Percentiles rank a stretch among this genome's conserved stretches.
These are phyloP conservation scores for Pilaira anomala DNA, from an alignment of 192 early-diverging fungal species.

Conservation along the genomic window DNA sequence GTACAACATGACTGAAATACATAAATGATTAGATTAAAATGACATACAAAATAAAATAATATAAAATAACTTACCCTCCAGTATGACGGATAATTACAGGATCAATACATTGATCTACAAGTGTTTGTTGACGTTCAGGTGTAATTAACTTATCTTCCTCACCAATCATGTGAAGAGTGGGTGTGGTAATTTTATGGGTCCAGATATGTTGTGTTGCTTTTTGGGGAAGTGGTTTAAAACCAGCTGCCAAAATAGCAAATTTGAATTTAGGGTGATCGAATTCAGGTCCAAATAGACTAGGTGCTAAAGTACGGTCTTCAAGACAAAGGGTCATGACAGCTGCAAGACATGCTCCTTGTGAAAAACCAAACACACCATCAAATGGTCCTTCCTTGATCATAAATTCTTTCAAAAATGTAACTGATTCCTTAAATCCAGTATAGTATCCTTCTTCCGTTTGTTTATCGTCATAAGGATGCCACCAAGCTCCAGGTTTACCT, in stretches of 20 bases:
- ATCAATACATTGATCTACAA: constrained; percentile 19
- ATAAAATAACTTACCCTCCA: constrained; percentile 34
- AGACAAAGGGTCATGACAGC: constrained; percentile 42
- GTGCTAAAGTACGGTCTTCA: constrained; percentile 26
- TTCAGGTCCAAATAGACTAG: constrained; percentile 23
- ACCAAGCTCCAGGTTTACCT: constrained; percentile 41
- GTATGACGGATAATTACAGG: constrained; percentile 27
- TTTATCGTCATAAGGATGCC: constrained; percentile 35
- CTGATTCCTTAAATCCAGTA: constrained; percentile 44
- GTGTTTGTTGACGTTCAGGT: constrained; percentile 20
- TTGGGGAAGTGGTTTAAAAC: constrained; percentile 32
- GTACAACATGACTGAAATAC: constrained; percentile 30
- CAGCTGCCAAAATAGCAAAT: constrained; percentile 48
- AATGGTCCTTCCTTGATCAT: constrained; percentile 52
- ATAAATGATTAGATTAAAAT: not conserved
- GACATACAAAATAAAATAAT: not conserved
- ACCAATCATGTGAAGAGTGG: constrained; percentile 40
- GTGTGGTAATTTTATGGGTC: constrained; percentile 20
- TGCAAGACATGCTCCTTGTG: constrained; percentile 52
- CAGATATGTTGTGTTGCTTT: constrained; percentile 3
- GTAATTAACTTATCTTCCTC: constrained; percentile 33
- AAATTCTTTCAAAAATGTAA: constrained; percentile 37
- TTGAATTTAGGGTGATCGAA: constrained; percentile 41
- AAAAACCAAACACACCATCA: constrained; percentile 56
- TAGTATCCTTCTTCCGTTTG: constrained; percentile 24